Percentiles rank a stretch among this genome's conserved stretches.
Conservation (phyloP, 805 yeast genomes). For the Metschnikowia shivogae region DNA sequence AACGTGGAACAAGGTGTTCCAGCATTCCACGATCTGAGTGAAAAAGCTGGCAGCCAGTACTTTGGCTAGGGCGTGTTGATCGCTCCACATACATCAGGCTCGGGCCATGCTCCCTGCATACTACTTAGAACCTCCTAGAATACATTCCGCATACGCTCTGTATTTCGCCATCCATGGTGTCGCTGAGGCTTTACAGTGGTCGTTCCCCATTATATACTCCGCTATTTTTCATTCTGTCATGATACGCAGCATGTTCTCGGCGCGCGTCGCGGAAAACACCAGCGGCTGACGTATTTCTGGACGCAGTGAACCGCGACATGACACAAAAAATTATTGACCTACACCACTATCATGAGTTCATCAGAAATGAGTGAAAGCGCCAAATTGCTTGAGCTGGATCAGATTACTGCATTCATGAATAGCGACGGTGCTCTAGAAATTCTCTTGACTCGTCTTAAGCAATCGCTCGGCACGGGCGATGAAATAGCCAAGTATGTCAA, state of each 20-base stretch:
- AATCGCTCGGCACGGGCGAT: conserved; percentile 74
- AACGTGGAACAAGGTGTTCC: conserved; percentile 37
- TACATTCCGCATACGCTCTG: too few species aligned
- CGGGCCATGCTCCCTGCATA: too few species aligned
- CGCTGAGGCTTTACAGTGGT: too few species aligned
- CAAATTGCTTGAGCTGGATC: conserved; percentile 28
- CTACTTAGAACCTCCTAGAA: too few species aligned
- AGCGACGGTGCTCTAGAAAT: conserved; percentile 78
- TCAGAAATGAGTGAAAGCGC: conserved; percentile 11
- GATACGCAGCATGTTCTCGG: background rate
- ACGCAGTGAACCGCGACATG: conserved; percentile 1
- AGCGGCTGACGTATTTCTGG: background rate
- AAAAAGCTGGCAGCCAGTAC: conserved; percentile 24
- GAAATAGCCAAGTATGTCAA: conserved; percentile 78
- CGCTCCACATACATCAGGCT: too few species aligned
- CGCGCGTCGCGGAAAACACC: conserved; percentile 2
- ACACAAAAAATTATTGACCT: background rate
- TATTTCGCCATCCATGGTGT: too few species aligned
- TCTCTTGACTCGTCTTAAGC: conserved; percentile 68
- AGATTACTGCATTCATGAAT: conserved; percentile 48
- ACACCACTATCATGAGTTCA: conserved; percentile 1
- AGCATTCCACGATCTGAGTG: conserved; percentile 29
- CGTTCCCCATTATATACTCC: too few species aligned
- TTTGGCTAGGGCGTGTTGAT: conserved; percentile 5
- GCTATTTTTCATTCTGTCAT: too few species aligned